These are phyloP conservation scores for Candida sojae DNA, from an alignment of 1,139 yeast genomes.

Conservation along the genomic window DNA sequence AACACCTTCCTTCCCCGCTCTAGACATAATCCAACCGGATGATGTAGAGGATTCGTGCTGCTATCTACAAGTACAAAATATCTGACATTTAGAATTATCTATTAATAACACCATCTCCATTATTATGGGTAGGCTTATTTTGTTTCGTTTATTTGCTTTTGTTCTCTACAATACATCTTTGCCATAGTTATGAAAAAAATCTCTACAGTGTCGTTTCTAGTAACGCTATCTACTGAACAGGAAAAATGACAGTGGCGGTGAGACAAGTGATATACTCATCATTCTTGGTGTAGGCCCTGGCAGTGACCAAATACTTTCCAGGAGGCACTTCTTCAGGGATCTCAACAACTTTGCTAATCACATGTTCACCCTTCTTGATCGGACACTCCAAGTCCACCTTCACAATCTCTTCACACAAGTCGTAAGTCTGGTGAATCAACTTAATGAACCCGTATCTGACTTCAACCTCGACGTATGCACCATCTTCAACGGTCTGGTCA, in stretches of 20 bases:
- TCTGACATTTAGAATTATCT: too few relatives aligned
- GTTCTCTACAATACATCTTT: too few relatives aligned
- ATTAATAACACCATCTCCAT: too few relatives aligned
- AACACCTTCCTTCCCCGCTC: too few relatives aligned
- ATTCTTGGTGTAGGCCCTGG: constrained; percentile 84
- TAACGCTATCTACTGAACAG: constrained; percentile 10
- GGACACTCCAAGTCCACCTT: constrained; percentile 88
- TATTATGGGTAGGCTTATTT: too few relatives aligned
- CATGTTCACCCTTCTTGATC: constrained; percentile 64
- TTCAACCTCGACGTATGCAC: constrained; percentile 92
- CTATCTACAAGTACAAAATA: too few relatives aligned
- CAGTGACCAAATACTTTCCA: constrained; percentile 82
- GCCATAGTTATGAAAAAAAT: too few relatives aligned
- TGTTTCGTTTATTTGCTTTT: too few relatives aligned
- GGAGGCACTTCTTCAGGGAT: constrained; percentile 96
- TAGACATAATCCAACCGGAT: too few relatives aligned
- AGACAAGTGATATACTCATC: constrained; percentile 84
- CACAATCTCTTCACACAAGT: constrained; percentile 82
- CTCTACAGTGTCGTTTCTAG: too few relatives aligned
- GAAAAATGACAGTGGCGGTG: constrained; percentile 74
- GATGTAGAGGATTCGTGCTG: too few relatives aligned
- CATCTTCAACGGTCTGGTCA: constrained; percentile 59
- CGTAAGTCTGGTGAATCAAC: constrained; percentile 81
- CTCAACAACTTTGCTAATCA: constrained; percentile 68
- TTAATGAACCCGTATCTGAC: constrained; percentile 91